Base-by-base conservation (phyloP, 2,329 filamentous ascomycete species). In the Thelonectria discophora region DNA sequence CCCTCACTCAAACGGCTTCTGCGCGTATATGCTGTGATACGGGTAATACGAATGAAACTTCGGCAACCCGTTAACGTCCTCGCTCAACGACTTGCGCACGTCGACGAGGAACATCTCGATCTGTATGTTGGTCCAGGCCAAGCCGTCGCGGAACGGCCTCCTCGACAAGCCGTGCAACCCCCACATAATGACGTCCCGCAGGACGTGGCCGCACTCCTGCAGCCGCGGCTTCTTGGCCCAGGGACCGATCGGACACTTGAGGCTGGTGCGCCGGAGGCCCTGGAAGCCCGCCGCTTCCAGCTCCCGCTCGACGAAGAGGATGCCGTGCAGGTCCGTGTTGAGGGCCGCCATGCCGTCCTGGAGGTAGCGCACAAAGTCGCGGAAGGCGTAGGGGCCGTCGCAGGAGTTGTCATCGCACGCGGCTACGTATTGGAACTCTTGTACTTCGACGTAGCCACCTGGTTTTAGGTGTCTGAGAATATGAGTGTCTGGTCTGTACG, bases 391-490 rank as follows among this genome's bases (percentile, higher is more conserved):
- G 5, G 79, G 77, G 0, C 76, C 77, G 18, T 75, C 69, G 42
- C 80, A 79, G 1, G 79, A 78, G 45, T 68, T 50, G 72, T 85
- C 83, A 68, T 85, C 82, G 68, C 78, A 80, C 10, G 74, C 73
- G 3, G 79, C 72, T 12, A 65, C 65, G 65, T 79, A 78, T 42
- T 78, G 72, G 42, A 84, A 76, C 42, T 85, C 83, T 59, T 82
- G 80, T 21, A 84, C 67, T 65, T 85, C 82, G 24, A 85, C 74
- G 57, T 80, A 84, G 24, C 82, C 83, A 30, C 82, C 82, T 1
- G 83, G 82, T 61, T 84, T 83, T 9, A 84, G 72, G 65, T 84
- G 81, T 55, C 81, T 83, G 39, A 8, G n/a, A 17, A 46, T 24
- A 24, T 61, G 20, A 65, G 58, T 17, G n/a, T 9, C 17, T 18